Evolutionary conservation across 129 eudicot genomes (phyloP).

Genomic region (Scalesia atractyloides): DNA sequence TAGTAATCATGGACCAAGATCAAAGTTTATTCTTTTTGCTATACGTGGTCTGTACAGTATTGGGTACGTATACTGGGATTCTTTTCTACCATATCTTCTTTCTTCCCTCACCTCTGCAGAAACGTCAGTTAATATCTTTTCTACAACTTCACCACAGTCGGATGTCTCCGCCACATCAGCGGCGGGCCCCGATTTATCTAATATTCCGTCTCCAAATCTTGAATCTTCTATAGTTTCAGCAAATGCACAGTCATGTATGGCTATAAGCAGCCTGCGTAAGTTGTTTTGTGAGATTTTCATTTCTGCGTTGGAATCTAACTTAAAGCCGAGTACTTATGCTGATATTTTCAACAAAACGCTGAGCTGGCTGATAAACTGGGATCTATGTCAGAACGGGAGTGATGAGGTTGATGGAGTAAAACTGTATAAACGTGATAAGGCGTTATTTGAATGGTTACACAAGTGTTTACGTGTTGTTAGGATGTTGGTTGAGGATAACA

Average conservation of each 20-base stretch:
- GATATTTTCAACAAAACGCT: conserved; percentile 75
- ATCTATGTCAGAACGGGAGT: conserved; percentile 62
- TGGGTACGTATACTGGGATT: conserved; percentile 77
- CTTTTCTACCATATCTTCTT: conserved; percentile 88
- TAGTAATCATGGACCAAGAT: conserved; percentile 84
- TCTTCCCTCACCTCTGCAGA: conserved; percentile 80
- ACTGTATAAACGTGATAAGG: conserved; percentile 68
- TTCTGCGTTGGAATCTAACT: conserved; percentile 57
- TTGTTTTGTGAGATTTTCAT: conserved; percentile 80
- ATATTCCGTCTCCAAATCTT: conserved; percentile 71
- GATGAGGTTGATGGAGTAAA: conserved; percentile 41
- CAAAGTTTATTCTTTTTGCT: conserved; percentile 84
- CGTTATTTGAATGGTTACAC: conserved; percentile 55
- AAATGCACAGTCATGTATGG: conserved; percentile 66
- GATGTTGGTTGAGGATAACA: conserved; percentile 79
- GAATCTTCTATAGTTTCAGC: conserved; percentile 73
- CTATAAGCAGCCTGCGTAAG: conserved; percentile 78
- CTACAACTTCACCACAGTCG: no score
- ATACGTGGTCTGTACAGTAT: conserved; percentile 68
- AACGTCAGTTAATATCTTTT: conserved; percentile 32
- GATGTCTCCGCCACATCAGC: conserved; percentile 32
- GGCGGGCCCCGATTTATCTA: conserved; percentile 49
- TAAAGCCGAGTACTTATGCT: conserved; percentile 82
- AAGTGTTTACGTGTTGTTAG: conserved; percentile 85
- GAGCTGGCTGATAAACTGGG: conserved; percentile 87